A percentile compares a stretch with the other conserved stretches of the same genome.
phyloP scores from a whole-genome alignment of 1,139 yeast species.

The Taphrina pruni region DNA sequence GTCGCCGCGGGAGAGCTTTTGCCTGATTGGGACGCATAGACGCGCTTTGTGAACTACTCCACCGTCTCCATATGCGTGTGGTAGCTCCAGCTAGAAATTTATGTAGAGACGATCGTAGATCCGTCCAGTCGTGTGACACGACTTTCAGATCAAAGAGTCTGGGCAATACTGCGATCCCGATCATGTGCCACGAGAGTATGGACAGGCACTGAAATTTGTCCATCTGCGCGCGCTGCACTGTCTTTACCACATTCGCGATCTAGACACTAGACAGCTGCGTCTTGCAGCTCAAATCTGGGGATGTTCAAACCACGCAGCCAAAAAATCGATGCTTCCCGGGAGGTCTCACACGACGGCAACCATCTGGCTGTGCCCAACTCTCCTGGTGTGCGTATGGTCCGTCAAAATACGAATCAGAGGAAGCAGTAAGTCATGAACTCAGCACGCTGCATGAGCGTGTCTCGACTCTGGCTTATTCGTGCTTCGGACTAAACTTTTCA shows the following conservation, averaged over 20 bases:
- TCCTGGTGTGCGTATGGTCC: slow-evolving; percentile 1
- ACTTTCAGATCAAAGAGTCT: no score
- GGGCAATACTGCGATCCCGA: no score
- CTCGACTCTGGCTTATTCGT: background rate
- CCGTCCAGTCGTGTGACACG: no score
- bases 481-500: background rate
- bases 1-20: background rate
- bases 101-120: no score
- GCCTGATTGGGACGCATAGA: slow-evolving; percentile 2
- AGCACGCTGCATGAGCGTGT: background rate
- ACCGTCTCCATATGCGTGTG: background rate
- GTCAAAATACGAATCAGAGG: slow-evolving; percentile 26
- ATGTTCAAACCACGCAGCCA: slow-evolving; percentile 3
- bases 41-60: background rate
- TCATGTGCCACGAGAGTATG: background rate
- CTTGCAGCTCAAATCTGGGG: no score
- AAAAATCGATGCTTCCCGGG: background rate
- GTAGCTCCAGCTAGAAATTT: no score
- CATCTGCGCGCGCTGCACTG: background rate
- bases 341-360: no score
- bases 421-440: slow-evolving; percentile 19
- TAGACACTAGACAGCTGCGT: no score
- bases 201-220: no score
- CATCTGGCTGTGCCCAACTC: no score
- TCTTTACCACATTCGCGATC: background rate